These are phyloP conservation scores for Porogramme epimiltina DNA, from an alignment of 1,284 basidiomycete genomes.

Conservation along the genomic window DNA sequence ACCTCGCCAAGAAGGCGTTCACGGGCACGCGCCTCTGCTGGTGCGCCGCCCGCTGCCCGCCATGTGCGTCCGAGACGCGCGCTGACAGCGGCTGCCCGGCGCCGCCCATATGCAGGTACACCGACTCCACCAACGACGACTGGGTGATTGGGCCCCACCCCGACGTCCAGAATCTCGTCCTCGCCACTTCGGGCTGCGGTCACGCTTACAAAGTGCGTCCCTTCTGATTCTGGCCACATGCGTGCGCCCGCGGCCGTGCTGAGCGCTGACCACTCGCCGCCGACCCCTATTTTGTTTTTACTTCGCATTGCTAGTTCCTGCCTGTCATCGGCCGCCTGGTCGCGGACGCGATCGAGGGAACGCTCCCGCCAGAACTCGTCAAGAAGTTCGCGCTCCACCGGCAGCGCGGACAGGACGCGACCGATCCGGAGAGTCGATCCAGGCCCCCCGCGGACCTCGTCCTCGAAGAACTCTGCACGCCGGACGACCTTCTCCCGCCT, in stretches of 20 bases:
- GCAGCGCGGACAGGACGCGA: constrained; percentile 29
- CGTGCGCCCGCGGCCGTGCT: background rate
- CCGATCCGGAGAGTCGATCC: constrained; percentile 31
- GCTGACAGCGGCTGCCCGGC: background rate
- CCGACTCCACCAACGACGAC: constrained; percentile 74
- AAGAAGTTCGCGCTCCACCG: constrained; percentile 59
- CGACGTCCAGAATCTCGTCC: constrained; percentile 53
- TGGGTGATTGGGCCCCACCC: constrained; percentile 79
- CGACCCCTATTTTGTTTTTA: no score
- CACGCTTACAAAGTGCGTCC: constrained; percentile 79
- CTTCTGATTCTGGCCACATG: background rate
- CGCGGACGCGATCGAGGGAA: constrained; percentile 69
- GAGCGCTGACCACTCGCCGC: background rate
- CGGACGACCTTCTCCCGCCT: constrained; percentile 44
- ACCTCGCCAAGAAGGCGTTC: constrained; percentile 69
- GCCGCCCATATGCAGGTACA: constrained; percentile 55
- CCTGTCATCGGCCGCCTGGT: constrained; percentile 81
- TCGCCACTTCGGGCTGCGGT: constrained; percentile 80
- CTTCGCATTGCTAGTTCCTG: constrained; percentile 68
- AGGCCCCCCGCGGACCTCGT: constrained; percentile 42
- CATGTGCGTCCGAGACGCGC: background rate
- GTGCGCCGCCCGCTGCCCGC: constrained; percentile 43
- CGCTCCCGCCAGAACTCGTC: constrained; percentile 49
- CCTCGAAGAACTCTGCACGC: constrained; percentile 48
- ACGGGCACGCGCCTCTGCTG: constrained; percentile 79